Percentiles rank a stretch among this genome's conserved stretches.
These are phyloP conservation scores for Talaromyces sp. DNA, from an alignment of 2,329 filamentous ascomycete species.

Conservation along the genomic window DNA sequence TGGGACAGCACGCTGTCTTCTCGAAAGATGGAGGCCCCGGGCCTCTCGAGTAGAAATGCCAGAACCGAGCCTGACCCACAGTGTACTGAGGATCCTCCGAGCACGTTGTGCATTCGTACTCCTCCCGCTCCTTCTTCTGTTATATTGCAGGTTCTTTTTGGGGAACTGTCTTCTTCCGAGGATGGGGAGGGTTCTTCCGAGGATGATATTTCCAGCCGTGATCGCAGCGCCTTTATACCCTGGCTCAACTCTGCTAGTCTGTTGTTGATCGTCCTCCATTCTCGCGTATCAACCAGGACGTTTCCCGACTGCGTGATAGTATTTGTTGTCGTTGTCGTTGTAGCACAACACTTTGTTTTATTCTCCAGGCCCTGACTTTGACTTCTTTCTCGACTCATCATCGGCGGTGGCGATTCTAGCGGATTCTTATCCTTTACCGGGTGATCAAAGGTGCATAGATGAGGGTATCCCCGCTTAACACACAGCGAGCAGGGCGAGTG, in stretches of 20 bases:
- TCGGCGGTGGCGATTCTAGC: not conserved
- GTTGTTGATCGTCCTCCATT: constrained; percentile 40
- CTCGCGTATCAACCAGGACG: constrained; percentile 36
- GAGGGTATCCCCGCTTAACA: constrained; percentile 46
- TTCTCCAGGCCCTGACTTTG: not conserved
- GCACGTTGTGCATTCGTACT: constrained; percentile 56
- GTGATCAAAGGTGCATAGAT: constrained; percentile 46
- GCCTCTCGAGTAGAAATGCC: constrained; percentile 54
- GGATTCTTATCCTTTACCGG: constrained; percentile 27
- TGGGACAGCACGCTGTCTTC: constrained; percentile 59
- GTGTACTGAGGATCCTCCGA: constrained; percentile 57
- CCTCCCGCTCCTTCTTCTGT: constrained; percentile 31
- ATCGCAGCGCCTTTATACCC: constrained; percentile 33
- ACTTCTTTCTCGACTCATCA: not conserved
- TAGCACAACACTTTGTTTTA: not conserved
- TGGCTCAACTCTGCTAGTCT: constrained; percentile 39
- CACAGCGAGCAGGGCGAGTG: constrained; percentile 46
- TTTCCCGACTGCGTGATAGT: constrained; percentile 16
- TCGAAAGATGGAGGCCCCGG: constrained; percentile 40
- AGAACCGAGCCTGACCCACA: constrained; percentile 59
- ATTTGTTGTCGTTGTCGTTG: constrained; percentile 2
- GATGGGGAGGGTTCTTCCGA: constrained; percentile 14
- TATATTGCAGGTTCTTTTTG: not conserved
- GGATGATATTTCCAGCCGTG: constrained; percentile 30
- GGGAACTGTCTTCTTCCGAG: not conserved